Evolutionary conservation across 345 rosid genomes (phyloP), one percentile per base, ranked within the genome.

Genomic region (Mallotus nudiflorus): DNA sequence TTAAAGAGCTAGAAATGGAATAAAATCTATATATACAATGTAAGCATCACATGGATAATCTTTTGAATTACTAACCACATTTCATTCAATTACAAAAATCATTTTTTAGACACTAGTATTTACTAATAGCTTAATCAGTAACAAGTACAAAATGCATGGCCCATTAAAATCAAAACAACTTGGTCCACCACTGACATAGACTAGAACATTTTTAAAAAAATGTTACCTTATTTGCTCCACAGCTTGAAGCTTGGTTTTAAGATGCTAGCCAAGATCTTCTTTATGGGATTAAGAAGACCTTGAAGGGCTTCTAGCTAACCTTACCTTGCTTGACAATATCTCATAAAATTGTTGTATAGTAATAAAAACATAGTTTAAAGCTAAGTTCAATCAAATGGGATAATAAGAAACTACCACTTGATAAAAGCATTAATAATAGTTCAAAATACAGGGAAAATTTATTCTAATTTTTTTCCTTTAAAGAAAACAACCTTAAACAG

Each of bases 151-250:
- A 51, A 14, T 35, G 9, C 46, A 42, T 42, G 42, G 52, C 11
- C 39, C 50, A 40, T 6, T 1, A 53, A 8, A 67, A 25, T 9
- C 16, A 24, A 63, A 7, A 25, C 25, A 7, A 46, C 9, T n/a
- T n/a, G n/a, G n/a, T n/a, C n/a, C n/a, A n/a, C n/a, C n/a, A n/a
- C 10, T 3, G 9, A 37, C 19, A 14, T n/a, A 45, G 3, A 28
- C 31, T 6, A 6, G 52, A 28, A n/a, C n/a, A n/a, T n/a, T n/a
- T n/a, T n/a, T n/a, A n/a, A 28, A n/a, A n/a, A n/a, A n/a, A n/a
- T n/a, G 9, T n/a, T 39, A 95, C 99, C 99, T 88, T 77, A 92
- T 95, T 78, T 82, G 91, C 82, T 89, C 94, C 20, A 98, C 99
- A 37, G 99, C 98, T 63, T 79, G 88, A 74, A 95, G 98, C 79